Evolutionary conservation across 176 grass and related monocot species (phyloP).

Genomic region (Tillandsia fasciculata): DNA sequence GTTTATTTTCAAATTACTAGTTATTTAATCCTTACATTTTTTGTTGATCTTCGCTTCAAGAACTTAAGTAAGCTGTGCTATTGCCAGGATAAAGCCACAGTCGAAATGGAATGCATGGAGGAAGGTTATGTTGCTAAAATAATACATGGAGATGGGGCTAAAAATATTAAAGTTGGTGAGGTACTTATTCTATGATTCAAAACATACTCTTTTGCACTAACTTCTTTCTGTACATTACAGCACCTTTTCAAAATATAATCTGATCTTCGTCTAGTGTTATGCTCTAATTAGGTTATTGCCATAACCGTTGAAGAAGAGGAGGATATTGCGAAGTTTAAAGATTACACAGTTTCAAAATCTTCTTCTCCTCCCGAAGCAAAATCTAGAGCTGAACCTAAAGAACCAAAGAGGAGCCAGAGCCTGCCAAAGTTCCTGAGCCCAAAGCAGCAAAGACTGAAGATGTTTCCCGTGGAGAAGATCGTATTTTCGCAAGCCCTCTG

Average conservation of each 20-base stretch:
- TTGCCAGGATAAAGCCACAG: slow-evolving; percentile 81
- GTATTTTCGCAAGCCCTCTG: slow-evolving; percentile 76
- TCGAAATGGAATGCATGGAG: slow-evolving; percentile 99
- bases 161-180: slow-evolving; percentile 97
- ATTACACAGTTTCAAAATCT: slow-evolving; percentile 65
- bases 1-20: not conserved
- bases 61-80: slow-evolving; percentile 12
- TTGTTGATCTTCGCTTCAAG: not conserved
- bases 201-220: not conserved
- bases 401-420: slow-evolving; percentile 37
- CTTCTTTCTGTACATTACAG: not conserved
- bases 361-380: slow-evolving; percentile 21
- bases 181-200: slow-evolving; percentile 23
- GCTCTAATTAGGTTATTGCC: slow-evolving; percentile 46
- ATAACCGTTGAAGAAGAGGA: slow-evolving; percentile 84
- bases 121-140: slow-evolving; percentile 98
- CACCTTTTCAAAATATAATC: not conserved
- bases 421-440: slow-evolving; percentile 33
- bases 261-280: not conserved
- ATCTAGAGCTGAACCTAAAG: not conserved
- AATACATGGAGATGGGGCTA: slow-evolving; percentile 79
- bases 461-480: slow-evolving; percentile 42
- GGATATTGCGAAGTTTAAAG: slow-evolving; percentile 83
- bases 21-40: not conserved
- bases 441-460: slow-evolving; percentile 47